These are phyloP conservation scores for Sphaerosporella brunnea DNA, from an alignment of 495 filamentous ascomycete species.

Conservation along the genomic window DNA sequence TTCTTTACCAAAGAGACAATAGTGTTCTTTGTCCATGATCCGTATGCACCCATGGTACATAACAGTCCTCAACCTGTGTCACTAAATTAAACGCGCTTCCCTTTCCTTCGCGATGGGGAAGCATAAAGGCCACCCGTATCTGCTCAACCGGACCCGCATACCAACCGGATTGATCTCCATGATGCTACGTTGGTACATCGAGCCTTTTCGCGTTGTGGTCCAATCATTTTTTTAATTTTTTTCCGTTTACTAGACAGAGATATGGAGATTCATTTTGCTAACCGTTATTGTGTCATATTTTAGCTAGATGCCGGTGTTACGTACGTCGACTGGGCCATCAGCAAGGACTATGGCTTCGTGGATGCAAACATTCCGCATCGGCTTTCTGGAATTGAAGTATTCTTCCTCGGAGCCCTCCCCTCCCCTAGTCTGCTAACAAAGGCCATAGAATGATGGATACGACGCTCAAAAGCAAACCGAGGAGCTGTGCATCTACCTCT, in stretches of 20 bases:
- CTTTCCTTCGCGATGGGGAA: not conserved
- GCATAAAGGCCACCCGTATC: constrained; percentile 46
- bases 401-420: constrained; percentile 13
- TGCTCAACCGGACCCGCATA: constrained; percentile 46
- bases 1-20: constrained; percentile 22
- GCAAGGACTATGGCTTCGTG: constrained; percentile 57
- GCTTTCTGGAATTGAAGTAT: constrained; percentile 40
- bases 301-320: constrained; percentile 59
- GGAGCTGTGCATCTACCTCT: constrained; percentile 69
- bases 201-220: too few species aligned
- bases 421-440: not conserved
- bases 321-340: constrained; percentile 67
- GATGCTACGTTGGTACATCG: constrained; percentile 74
- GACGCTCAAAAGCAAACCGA: constrained; percentile 38
- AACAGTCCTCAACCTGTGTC: constrained; percentile 7
- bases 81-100: constrained; percentile 6
- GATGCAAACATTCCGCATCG: constrained; percentile 78
- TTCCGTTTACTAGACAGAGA: too few species aligned
- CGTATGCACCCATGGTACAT: constrained; percentile 27
- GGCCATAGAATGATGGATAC: constrained; percentile 12
- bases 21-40: constrained; percentile 30
- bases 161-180: constrained; percentile 57
- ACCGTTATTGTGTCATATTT: too few species aligned
- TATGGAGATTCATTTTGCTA: too few species aligned
- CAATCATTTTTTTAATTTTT: too few species aligned